Evolutionary conservation across 78 protist species (phyloP).

Genomic region (Dictyostelium discoideum): DNA sequence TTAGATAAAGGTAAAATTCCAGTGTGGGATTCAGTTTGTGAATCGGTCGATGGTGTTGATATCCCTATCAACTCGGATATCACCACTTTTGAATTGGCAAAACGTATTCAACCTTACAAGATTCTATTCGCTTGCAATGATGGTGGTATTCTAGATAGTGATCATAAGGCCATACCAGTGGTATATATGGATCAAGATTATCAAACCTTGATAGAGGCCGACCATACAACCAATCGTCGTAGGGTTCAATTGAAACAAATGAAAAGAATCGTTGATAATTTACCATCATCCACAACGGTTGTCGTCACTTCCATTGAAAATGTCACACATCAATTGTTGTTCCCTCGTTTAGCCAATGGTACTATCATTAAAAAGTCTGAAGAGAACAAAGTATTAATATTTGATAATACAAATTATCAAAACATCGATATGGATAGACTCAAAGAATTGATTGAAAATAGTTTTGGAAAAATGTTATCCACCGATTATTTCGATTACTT

Average conservation of each 20-base stretch:
- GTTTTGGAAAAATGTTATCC: slow-evolving; percentile 26
- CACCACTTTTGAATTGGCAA: slow-evolving; percentile 70
- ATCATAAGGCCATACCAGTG: slow-evolving; percentile 63
- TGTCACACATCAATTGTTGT: slow-evolving; percentile 51
- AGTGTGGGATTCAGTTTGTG: slow-evolving; percentile 60
- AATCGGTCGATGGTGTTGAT: slow-evolving; percentile 35
- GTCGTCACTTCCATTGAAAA: slow-evolving; percentile 49
- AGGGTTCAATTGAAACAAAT: slow-evolving; percentile 60
- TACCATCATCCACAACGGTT: slow-evolving; percentile 27
- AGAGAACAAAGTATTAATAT: slow-evolving; percentile 36
- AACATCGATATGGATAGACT: slow-evolving; percentile 12
- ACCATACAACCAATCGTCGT: slow-evolving; percentile 49
- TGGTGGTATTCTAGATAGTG: slow-evolving; percentile 56
- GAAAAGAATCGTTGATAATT: slow-evolving; percentile 53
- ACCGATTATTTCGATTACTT: slow-evolving; percentile 46
- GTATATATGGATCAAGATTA: slow-evolving; percentile 63
- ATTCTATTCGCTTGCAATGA: slow-evolving; percentile 67
- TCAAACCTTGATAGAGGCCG: slow-evolving; percentile 13
- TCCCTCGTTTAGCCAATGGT: slow-evolving; percentile 63
- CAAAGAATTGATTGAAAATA: slow-evolving; percentile 23
- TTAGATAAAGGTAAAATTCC: slow-evolving; percentile 69
- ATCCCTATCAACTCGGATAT: slow-evolving; percentile 63
- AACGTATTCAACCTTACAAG: slow-evolving; percentile 63
- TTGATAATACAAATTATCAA: not conserved
- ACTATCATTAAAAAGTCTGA: slow-evolving; percentile 37